These are phyloP conservation scores for Neonectria neomacrospora DNA, from an alignment of 2,329 filamentous ascomycete genomes.

Conservation along the genomic window DNA sequence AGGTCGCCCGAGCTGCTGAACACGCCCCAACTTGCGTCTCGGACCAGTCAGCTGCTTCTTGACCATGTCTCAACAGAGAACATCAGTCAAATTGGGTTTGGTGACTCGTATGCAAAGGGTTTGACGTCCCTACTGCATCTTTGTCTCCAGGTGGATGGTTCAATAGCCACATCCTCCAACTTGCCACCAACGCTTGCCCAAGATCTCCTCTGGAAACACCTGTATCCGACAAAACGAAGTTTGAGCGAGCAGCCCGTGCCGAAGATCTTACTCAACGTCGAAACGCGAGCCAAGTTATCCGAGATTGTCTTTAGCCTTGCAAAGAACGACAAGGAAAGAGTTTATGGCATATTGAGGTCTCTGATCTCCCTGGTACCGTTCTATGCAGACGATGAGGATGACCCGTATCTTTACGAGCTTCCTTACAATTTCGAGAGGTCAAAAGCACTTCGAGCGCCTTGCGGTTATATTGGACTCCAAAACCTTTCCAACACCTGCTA, in stretches of 20 bases:
- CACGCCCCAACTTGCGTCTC: slow-evolving; percentile 45
- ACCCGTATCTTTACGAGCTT: slow-evolving; percentile 71
- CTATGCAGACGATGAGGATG: slow-evolving; percentile 52
- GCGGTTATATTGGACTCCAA: slow-evolving; percentile 87
- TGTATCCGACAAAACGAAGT: slow-evolving; percentile 69
- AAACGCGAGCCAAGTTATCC: slow-evolving; percentile 69
- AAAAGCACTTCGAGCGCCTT: slow-evolving; percentile 76
- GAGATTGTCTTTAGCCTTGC: slow-evolving; percentile 68
- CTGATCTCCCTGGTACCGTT: slow-evolving; percentile 51
- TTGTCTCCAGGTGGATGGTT: slow-evolving; percentile 46
- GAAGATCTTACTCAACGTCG: slow-evolving; percentile 60
- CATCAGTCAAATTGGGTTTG: slow-evolving; percentile 42
- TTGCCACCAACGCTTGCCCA: slow-evolving; percentile 46
- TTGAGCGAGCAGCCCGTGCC: slow-evolving; percentile 47
- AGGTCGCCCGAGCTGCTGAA: slow-evolving; percentile 45
- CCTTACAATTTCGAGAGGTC: slow-evolving; percentile 71
- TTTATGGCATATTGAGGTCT: slow-evolving; percentile 61
- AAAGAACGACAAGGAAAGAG: slow-evolving; percentile 61
- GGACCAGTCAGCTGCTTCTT: slow-evolving; percentile 50
- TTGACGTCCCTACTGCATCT: slow-evolving; percentile 46
- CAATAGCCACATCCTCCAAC: slow-evolving; percentile 35
- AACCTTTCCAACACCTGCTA: slow-evolving; percentile 98
- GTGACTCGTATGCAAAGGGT: slow-evolving; percentile 47
- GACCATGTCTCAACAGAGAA: slow-evolving; percentile 54
- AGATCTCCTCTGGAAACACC: slow-evolving; percentile 69